A percentile compares a stretch with the other conserved stretches of the same genome.
Conservation (phyloP, 2,329 filamentous ascomycete genomes). For the Fusarium concolor region DNA sequence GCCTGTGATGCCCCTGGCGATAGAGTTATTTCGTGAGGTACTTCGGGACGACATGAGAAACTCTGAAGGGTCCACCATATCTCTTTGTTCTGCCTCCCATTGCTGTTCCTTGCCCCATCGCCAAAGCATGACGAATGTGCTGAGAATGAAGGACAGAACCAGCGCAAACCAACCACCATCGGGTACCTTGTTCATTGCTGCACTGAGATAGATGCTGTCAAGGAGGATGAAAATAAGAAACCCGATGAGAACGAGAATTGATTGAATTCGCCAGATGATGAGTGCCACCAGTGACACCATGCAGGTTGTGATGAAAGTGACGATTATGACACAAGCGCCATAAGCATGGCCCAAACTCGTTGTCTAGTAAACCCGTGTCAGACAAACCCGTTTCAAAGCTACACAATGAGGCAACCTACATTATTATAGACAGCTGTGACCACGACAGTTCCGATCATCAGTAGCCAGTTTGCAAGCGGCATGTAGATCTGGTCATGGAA, state of each 20-base stretch:
- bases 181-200: slow-evolving; percentile 78
- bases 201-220: slow-evolving; percentile 77
- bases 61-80: slow-evolving; percentile 63
- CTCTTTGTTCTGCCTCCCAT: slow-evolving; percentile 75
- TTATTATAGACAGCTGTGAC: slow-evolving; percentile 81
- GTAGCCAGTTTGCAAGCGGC: slow-evolving; percentile 79
- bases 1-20: slow-evolving; percentile 26
- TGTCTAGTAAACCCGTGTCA: slow-evolving; percentile 54
- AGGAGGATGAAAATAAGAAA: slow-evolving; percentile 74
- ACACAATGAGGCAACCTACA: slow-evolving; percentile 51
- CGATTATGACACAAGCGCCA: slow-evolving; percentile 82
- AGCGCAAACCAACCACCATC: slow-evolving; percentile 84
- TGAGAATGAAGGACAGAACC: slow-evolving; percentile 70
- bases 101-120: slow-evolving; percentile 83
- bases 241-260: slow-evolving; percentile 68
- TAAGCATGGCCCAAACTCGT: slow-evolving; percentile 79
- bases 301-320: slow-evolving; percentile 81
- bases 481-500: slow-evolving; percentile 84
- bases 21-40: slow-evolving; percentile 43
- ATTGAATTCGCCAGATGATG: slow-evolving; percentile 75
- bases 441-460: slow-evolving; percentile 80
- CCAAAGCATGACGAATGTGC: slow-evolving; percentile 77
- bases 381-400: not conserved
- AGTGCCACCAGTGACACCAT: slow-evolving; percentile 79
- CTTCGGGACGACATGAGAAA: slow-evolving; percentile 47